Conservation (phyloP, 2,329 filamentous ascomycete species). For the Mariannaea sp. region DNA sequence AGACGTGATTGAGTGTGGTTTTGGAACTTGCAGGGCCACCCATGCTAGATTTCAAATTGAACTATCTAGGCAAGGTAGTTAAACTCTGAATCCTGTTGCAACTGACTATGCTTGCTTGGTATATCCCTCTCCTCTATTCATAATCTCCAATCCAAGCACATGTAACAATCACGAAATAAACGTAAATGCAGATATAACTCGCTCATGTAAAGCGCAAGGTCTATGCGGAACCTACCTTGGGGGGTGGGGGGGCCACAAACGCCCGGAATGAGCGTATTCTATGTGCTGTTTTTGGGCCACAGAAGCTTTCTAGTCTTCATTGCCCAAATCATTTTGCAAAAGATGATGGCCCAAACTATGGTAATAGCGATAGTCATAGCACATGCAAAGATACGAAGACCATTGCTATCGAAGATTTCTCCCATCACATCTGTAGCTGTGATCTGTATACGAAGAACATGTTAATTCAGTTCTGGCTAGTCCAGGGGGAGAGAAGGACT, state of each 20-base stretch:
- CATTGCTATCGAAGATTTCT: constrained; percentile 60
- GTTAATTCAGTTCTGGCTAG: not conserved
- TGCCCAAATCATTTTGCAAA: constrained; percentile 72
- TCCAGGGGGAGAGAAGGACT: constrained; percentile 2
- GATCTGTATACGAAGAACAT: constrained; percentile 38
- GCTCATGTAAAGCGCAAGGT: not conserved
- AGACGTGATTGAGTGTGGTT: too few species aligned
- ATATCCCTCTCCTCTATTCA: not conserved
- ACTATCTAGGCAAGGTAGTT: not conserved
- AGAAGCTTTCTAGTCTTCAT: constrained; percentile 69
- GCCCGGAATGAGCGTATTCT: not conserved
- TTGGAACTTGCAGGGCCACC: not conserved
- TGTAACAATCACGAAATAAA: not conserved
- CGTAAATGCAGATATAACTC: not conserved
- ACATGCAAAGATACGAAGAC: constrained; percentile 70
- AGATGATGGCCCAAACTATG: constrained; percentile 70
- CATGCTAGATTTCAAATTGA: not conserved
- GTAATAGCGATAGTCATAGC: constrained; percentile 70
- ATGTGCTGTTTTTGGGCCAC: constrained; percentile 67
- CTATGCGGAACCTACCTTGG: not conserved
- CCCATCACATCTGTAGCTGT: constrained; percentile 76
- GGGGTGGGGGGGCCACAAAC: not conserved
- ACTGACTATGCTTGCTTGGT: not conserved
- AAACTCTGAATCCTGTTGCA: not conserved
- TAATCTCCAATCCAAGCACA: not conserved